Percentiles rank a stretch among this genome's conserved stretches.
These are phyloP conservation scores for Phaffomyces thermotolerans DNA, from an alignment of 805 yeast genomes.

Conservation along the genomic window DNA sequence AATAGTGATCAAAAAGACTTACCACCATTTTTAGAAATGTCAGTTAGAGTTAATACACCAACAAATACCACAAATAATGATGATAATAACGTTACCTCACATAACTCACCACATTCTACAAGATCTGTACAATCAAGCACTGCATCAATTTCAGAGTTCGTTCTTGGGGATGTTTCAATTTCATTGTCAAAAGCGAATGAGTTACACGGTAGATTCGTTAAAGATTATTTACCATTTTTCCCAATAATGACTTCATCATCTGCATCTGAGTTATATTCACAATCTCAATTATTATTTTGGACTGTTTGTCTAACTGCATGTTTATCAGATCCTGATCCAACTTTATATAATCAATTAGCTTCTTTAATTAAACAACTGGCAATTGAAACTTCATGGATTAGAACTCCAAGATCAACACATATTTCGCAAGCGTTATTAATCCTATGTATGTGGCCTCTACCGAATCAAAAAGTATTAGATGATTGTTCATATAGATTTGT, in stretches of 20 bases:
- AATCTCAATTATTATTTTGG: slow-evolving; percentile 85
- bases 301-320: slow-evolving; percentile 83
- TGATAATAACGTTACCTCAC: slow-evolving; percentile 1
- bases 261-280: slow-evolving; percentile 72
- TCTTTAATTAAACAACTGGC: slow-evolving; percentile 79
- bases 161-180: slow-evolving; percentile 67
- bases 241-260: slow-evolving; percentile 69
- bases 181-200: slow-evolving; percentile 61
- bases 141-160: slow-evolving; percentile 49
- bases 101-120: slow-evolving; percentile 18
- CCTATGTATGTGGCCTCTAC: slow-evolving; percentile 87
- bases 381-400: slow-evolving; percentile 86
- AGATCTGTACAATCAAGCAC: slow-evolving; percentile 18
- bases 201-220: slow-evolving; percentile 63
- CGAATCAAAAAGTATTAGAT: slow-evolving; percentile 85
- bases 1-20: slow-evolving; percentile 29
- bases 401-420: slow-evolving; percentile 90
- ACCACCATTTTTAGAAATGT: slow-evolving; percentile 38
- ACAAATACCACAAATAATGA: slow-evolving; percentile 6
- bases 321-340: slow-evolving; percentile 80
- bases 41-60: slow-evolving; percentile 31
- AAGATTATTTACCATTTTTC: slow-evolving; percentile 62
- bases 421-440: slow-evolving; percentile 84
- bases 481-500: slow-evolving; percentile 87
- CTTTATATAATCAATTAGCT: slow-evolving; percentile 66